These are phyloP conservation scores for Wickerhamomyces sp. DNA, from an alignment of 1,139 yeast species.

Conservation along the genomic window DNA sequence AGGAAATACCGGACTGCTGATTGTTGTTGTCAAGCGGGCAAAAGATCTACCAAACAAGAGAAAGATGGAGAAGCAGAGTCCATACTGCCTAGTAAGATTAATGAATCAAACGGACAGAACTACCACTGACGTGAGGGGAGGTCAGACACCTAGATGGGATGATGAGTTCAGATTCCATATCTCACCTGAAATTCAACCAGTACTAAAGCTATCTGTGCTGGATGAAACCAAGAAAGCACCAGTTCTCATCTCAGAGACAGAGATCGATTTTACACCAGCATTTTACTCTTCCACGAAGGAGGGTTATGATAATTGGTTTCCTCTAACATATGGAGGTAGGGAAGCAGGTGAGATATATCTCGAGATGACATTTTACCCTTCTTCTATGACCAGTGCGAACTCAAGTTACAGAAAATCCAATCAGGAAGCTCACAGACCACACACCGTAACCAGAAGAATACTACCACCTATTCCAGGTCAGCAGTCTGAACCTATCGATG, in stretches of 20 bases:
- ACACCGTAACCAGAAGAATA: constrained; percentile 25
- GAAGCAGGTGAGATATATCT: constrained; percentile 86
- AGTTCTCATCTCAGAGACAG: constrained; percentile 77
- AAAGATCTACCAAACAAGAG: constrained; percentile 73
- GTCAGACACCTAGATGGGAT: constrained; percentile 86
- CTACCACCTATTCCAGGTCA: constrained; percentile 35
- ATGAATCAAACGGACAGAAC: constrained; percentile 76
- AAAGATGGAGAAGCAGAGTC: constrained; percentile 80
- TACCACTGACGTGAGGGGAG: constrained; percentile 68
- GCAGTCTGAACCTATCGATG: constrained; percentile 10
- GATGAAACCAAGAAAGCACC: constrained; percentile 89
- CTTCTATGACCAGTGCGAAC: constrained; percentile 15
- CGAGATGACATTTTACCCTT: constrained; percentile 89
- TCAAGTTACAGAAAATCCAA: constrained; percentile 3
- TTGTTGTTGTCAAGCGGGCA: constrained; percentile 37
- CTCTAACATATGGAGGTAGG: constrained; percentile 58
- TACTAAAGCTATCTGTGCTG: constrained; percentile 65
- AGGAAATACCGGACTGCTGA: constrained; percentile 32
- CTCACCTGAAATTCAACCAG: constrained; percentile 56
- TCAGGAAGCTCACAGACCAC: constrained; percentile 6
- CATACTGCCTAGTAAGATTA: constrained; percentile 71
- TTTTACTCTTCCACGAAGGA: constrained; percentile 60
- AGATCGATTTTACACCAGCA: constrained; percentile 71
- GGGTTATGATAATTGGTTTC: constrained; percentile 87
- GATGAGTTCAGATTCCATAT: constrained; percentile 65